Conservation (phyloP, 2,329 filamentous ascomycete species). For the Colletotrichum graminicola region DNA sequence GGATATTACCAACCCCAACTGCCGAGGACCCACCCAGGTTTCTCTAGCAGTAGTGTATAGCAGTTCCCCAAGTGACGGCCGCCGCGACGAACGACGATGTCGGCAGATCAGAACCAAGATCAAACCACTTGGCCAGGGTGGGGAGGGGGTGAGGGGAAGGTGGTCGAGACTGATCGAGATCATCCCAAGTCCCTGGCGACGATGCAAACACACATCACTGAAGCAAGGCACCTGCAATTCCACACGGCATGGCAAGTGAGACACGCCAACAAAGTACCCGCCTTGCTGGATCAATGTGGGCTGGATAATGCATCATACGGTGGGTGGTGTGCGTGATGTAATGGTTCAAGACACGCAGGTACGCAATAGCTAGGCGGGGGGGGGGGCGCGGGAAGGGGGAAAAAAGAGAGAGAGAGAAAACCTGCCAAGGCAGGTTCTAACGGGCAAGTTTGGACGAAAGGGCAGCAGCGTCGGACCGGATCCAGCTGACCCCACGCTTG, state of each 20-base stretch:
- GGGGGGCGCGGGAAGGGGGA: no score
- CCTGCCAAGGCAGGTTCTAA: slow-evolving; percentile 23
- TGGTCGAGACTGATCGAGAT: slow-evolving; percentile 13
- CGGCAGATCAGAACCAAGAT: neutral
- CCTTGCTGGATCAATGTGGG: slow-evolving; percentile 37
- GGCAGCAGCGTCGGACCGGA: slow-evolving; percentile 3
- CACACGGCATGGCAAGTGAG: slow-evolving; percentile 30
- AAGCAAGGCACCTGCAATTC: slow-evolving; percentile 16
- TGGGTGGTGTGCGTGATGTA: neutral
- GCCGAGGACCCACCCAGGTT: slow-evolving; percentile 13
- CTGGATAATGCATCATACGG: slow-evolving; percentile 8
- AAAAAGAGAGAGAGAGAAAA: no score
- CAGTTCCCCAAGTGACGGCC: no score
- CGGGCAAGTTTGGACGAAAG: slow-evolving; percentile 39
- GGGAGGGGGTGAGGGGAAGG: no score
- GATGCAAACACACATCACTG: slow-evolving; percentile 12
- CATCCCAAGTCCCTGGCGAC: slow-evolving; percentile 20
- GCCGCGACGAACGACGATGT: neutral
- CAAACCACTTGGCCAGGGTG: neutral
- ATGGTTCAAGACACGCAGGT: slow-evolving; percentile 15
- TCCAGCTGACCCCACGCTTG: slow-evolving; percentile 33
- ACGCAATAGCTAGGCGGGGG: neutral
- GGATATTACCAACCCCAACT: slow-evolving; percentile 14
- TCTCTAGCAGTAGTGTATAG: neutral
- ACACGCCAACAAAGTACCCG: slow-evolving; percentile 40